phyloP scores from a whole-genome alignment of 257 asterid species.

The Nicotiana undulata region DNA sequence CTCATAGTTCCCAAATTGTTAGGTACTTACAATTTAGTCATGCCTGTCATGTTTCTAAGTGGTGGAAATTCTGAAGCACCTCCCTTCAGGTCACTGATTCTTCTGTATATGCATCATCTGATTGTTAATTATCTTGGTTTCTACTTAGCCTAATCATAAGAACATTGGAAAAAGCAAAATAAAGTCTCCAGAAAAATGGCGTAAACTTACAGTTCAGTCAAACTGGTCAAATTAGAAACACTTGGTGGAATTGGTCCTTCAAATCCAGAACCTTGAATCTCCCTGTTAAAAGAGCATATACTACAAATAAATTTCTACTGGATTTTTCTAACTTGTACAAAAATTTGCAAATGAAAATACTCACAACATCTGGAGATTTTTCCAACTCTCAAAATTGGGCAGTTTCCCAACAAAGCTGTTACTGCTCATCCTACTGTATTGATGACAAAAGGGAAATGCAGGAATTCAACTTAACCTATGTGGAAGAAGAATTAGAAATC shows the following conservation, averaged over 20 bases:
- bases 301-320: neutral
- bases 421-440: constrained; percentile 49
- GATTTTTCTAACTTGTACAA: neutral
- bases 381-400: constrained; percentile 38
- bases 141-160: neutral
- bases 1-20: constrained; percentile 1
- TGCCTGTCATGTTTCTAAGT: constrained; percentile 25
- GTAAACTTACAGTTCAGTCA: constrained; percentile 43
- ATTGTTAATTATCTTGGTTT: neutral
- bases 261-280: constrained; percentile 51
- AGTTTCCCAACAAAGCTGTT: constrained; percentile 43
- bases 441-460: neutral
- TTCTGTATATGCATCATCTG: constrained; percentile 27
- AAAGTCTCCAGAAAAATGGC: neutral
- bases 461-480: neutral
- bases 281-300: constrained; percentile 29
- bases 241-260: constrained; percentile 58
- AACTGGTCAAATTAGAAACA: constrained; percentile 33
- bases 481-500: neutral
- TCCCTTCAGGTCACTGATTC: constrained; percentile 50
- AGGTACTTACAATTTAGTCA: constrained; percentile 37
- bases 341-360: constrained; percentile 10
- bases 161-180: neutral
- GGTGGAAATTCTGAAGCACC: constrained; percentile 40
- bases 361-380: constrained; percentile 41